Evolutionary conservation across 306 rosid genomes (phyloP).

Genomic region (Trifolium pratense): DNA sequence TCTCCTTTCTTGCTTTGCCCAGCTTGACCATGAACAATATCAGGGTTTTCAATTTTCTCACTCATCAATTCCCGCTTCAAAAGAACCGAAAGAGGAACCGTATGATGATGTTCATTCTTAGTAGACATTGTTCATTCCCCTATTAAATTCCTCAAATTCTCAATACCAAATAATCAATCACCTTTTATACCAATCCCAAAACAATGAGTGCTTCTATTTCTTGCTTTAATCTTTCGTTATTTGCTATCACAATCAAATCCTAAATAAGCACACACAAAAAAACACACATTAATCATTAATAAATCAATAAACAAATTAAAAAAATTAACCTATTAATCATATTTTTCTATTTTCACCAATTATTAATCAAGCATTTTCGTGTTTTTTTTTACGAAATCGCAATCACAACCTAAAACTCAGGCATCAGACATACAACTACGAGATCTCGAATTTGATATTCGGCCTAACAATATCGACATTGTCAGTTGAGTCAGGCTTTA

Average conservation of each 20-base stretch:
- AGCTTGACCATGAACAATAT: slow-evolving; percentile 83
- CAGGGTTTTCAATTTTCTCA: slow-evolving; percentile 94
- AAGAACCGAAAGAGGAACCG: slow-evolving; percentile 89
- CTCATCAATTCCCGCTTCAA: slow-evolving; percentile 85
- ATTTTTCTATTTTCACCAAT: neutral
- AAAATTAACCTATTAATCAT: neutral
- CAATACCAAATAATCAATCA: neutral
- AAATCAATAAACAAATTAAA: slow-evolving; percentile 8
- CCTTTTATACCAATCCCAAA: neutral
- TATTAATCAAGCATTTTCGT: slow-evolving; percentile 27
- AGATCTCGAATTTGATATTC: too few species aligned
- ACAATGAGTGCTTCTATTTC: neutral
- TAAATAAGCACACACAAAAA: slow-evolving; percentile 28
- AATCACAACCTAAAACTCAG: too few species aligned
- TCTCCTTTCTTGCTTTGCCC: slow-evolving; percentile 96
- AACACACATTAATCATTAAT: slow-evolving; percentile 32
- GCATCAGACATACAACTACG: too few species aligned
- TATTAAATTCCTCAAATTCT: slow-evolving; percentile 31
- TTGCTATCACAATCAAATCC: slow-evolving; percentile 39
- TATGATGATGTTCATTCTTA: slow-evolving; percentile 83
- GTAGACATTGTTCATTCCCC: slow-evolving; percentile 59
- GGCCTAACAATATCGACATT: too few species aligned
- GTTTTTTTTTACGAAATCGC: too few species aligned
- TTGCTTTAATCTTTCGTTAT: slow-evolving; percentile 34
- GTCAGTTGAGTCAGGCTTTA: too few species aligned